phyloP scores from a whole-genome alignment of 352 stramenopile species.

The Pythium rishiriense region DNA sequence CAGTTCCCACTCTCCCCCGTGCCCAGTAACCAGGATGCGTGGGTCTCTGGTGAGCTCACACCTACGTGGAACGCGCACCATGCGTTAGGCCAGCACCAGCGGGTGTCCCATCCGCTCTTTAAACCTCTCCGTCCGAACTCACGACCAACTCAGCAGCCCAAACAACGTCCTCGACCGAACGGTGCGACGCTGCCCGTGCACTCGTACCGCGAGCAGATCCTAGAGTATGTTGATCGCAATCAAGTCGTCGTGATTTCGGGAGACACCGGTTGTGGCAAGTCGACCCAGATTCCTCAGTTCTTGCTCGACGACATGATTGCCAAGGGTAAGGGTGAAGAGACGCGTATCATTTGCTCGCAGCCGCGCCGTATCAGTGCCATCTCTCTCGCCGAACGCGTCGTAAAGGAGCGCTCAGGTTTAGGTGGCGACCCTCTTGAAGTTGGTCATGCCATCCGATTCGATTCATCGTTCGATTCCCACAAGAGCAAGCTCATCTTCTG shows the following conservation, averaged over 20 bases:
- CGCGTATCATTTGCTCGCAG: constrained; percentile 92
- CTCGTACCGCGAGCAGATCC: constrained; percentile 63
- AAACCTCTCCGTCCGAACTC: constrained; percentile 36
- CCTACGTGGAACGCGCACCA: constrained; percentile 36
- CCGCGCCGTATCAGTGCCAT: constrained; percentile 92
- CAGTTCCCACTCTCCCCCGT: constrained; percentile 32
- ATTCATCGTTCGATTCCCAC: constrained; percentile 70
- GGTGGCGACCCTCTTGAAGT: constrained; percentile 74
- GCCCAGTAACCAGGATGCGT: constrained; percentile 18
- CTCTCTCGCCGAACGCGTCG: constrained; percentile 86
- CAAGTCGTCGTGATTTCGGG: constrained; percentile 92
- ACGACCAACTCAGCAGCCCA: background rate
- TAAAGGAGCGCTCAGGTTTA: constrained; percentile 59
- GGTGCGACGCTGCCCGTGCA: constrained; percentile 54
- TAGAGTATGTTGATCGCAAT: constrained; percentile 64
- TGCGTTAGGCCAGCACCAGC: constrained; percentile 1
- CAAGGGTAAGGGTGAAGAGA: constrained; percentile 53
- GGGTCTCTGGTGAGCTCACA: constrained; percentile 15
- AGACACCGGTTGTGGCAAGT: constrained; percentile 95
- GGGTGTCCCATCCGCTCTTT: constrained; percentile 32
- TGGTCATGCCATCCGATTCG: constrained; percentile 93
- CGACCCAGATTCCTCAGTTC: constrained; percentile 93
- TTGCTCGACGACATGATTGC: constrained; percentile 85
- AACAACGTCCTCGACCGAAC: constrained; percentile 11
- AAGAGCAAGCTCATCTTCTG: constrained; percentile 96